Base-by-base conservation (phyloP, 2,329 filamentous ascomycete genomes). In the Monilinia fructicola region DNA sequence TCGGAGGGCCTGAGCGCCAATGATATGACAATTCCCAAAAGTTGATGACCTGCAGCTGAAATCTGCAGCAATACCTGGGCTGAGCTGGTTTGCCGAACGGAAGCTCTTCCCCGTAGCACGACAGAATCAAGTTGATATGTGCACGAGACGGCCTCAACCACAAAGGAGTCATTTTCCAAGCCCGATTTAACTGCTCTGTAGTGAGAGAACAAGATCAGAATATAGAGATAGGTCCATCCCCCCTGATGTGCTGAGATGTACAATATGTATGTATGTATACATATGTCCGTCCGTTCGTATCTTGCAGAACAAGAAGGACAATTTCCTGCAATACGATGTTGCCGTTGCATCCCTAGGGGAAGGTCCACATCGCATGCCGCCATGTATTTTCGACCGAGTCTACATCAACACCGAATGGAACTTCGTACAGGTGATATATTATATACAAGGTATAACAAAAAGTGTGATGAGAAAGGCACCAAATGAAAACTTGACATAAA, bases 91-190 rank as follows among this genome's bases (percentile, higher is more conserved):
- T 53, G 54, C 38, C 16, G 42, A 42, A 50, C 58, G 64, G 64
- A 66, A 66, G 58, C 56, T 55, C n/a, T 66, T 66, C 58, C 64
- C 64, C 64, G 64, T 66, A 54, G 56, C 56, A 65, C 64, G 26
- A 61, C 64, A 65, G 54, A 65, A 65, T 52, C 54, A 60, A 65
- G 46, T 65, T 65, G 63, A 61, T 26, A 23, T 60, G 50, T 53
- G 23, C 46, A 53, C 54, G 54, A 53, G 44, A 61, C 64, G 38
- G 38, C 50, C 50, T 60, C 48, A 38, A 61, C 48, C 64, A 59
- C 48, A 53, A 65, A 65, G 9, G 23, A 31, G 54, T 23, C 46
- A 42, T 53, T 44, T 21, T 21, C 31, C 26, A 58, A 38, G 55
- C 50, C 35, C 42, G 23, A 53, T 40, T 60, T 55, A 65, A 48